Base-by-base conservation (phyloP, 352 stramenopile species). In the Pythium monospermum region DNA sequence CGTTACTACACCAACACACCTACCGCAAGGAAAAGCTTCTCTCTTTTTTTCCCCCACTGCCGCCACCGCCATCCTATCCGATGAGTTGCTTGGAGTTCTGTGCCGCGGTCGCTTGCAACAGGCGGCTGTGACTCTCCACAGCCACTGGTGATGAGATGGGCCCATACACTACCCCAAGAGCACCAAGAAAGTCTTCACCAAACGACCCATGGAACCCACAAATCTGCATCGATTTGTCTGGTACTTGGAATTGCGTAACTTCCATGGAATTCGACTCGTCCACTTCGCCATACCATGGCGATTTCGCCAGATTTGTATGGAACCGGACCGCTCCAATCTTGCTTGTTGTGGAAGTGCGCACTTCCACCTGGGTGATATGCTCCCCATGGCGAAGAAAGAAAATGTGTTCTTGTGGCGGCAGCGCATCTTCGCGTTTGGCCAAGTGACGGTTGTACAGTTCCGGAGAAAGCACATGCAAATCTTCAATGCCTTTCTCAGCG, bases 271-370 rank as follows among this genome's bases (percentile, higher is more conserved):
- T 13, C 30, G 7, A 13, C 30, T 35, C 7, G 30, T 13, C 13
- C 30, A 8, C 27, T 16, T 27, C 18, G 5, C 64, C 64, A 22
- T 59, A 71, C 64, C 64, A 71, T 19, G 64, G 49, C 23, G 48
- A 62, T 35, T 61, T 68, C 22, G 53, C 46, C 19, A 63, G 37
- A 40, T 71, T 71, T 13, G 64, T 66, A 47, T 66, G 58, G 47
- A 71, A 62, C 6, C 64, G 58, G 31, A 72, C 4, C 21, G 50
- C 64, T 15, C 31, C 37, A 35, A 71, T 44, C 19, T 19, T 43
- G 19, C 51, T 33, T n/a, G n/a, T n/a, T n/a, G n/a, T n/a, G 21
- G n/a, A 44, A 8, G 46, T 35, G 15, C 49, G 18, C 1, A 58
- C 59, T 21, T 69, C 64, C 4, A 72, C 51, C 18, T 48, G 38